Evolutionary conservation across 2,329 filamentous ascomycete species (phyloP), one percentile per base, ranked within the genome.

Genomic region (Fusarium setosum): DNA sequence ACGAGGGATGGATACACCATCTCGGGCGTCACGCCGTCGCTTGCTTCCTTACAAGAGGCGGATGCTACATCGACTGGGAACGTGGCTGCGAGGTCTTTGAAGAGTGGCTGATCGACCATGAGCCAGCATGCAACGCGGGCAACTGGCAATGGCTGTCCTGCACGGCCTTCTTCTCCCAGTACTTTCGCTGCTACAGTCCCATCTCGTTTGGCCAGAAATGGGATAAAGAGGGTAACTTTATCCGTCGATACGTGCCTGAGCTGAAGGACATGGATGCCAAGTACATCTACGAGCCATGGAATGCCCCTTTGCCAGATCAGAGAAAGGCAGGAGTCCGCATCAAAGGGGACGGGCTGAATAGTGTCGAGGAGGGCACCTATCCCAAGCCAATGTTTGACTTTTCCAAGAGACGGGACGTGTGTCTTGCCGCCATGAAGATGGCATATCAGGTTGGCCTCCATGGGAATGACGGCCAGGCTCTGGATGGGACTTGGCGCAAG

Each of bases 341-440:
- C 52, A 84, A 81, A 42, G 88, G 86, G 0, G 82, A 89, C 63
- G 84, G 83, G 3, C 73, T 82, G 24, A 73, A 71, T 7, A 77
- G 77, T 18, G 68, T 74, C 31, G 77, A 82, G 4, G 78, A 82
- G 21, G 82, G 81, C 1, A 77, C 83, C 1, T 94, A 94, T 74
- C 90, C 91, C 1, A 90, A 90, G 73, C 90, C 90, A 2, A 93
- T 94, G 86, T 92, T 94, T 73, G 90, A 94, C 76, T 94, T 94
- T 72, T 74, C 80, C 17, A 83, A 87, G 73, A 80, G 88, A 67
- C 83, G 90, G 51, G 81, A 84, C 7, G 77, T 86, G 3, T 94
- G 92, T 69, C 78, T 94, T 1, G 77, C 84, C 37, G 87, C 85
- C 0, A 88, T 93, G 86, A 93, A 93, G 80, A 83, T 84, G 42